Conservation (phyloP, 345 rosid genomes). For the Zanthoxylum bungeanum region DNA sequence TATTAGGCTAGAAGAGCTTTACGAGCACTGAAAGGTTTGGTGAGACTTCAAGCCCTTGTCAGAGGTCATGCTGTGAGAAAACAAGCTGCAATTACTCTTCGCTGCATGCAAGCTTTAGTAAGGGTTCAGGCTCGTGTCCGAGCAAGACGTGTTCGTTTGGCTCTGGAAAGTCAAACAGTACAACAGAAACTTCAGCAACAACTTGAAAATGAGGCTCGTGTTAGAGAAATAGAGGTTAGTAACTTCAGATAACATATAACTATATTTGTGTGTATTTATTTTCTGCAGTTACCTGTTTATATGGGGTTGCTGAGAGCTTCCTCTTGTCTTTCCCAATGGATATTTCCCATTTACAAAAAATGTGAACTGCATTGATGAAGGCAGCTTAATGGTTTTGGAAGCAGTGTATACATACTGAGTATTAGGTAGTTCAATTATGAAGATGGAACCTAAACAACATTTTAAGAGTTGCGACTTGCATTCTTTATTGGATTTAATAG, state of each 20-base stretch:
- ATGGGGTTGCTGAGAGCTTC: neutral
- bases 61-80: conserved; percentile 99
- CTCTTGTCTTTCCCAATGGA: neutral
- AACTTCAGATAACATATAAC: neutral
- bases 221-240: conserved; percentile 91
- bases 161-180: conserved; percentile 82
- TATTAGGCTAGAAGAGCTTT: conserved; percentile 95
- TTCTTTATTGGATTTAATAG: neutral
- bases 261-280: neutral
- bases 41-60: conserved; percentile 96
- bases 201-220: conserved; percentile 69
- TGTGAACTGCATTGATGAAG: neutral
- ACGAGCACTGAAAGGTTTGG: conserved; percentile 95
- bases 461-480: neutral
- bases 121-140: conserved; percentile 99
- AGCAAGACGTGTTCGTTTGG: conserved; percentile 92
- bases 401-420: neutral
- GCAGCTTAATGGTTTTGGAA: neutral
- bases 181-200: conserved; percentile 79
- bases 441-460: neutral
- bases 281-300: neutral
- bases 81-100: conserved; percentile 98
- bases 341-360: neutral
- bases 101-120: conserved; percentile 99
- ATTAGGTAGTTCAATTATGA: neutral